These are phyloP conservation scores for Geotrichum cucujoidarum DNA, from an alignment of 1,139 yeast species.

Conservation along the genomic window DNA sequence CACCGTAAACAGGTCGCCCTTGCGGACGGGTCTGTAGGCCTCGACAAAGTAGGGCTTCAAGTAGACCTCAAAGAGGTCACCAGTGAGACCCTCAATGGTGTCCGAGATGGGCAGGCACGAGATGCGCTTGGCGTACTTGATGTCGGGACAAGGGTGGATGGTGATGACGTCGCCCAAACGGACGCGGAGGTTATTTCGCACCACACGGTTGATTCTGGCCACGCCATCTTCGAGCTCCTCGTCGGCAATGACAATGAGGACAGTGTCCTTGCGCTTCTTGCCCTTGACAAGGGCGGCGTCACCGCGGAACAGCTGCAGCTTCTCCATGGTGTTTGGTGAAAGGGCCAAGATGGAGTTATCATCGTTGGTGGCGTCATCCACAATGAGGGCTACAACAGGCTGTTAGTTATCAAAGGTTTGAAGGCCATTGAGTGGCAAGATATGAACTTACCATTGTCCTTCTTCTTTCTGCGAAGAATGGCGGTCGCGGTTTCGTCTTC, in stretches of 20 bases:
- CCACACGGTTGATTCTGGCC: conserved; percentile 90
- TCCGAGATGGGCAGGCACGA: conserved; percentile 97
- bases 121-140: conserved; percentile 83
- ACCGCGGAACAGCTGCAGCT: conserved; percentile 91
- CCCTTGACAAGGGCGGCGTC: conserved; percentile 97
- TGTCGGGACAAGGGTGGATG: conserved; percentile 94
- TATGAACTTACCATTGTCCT: conserved; percentile 56
- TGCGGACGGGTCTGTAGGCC: conserved; percentile 97
- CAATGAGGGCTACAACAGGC: conserved; percentile 57
- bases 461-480: conserved; percentile 94
- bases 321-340: conserved; percentile 93
- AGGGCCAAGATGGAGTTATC: conserved; percentile 95
- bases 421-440: too few relatives aligned
- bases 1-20: conserved; percentile 93
- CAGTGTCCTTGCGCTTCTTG: conserved; percentile 96
- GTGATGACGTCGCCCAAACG: conserved; percentile 90
- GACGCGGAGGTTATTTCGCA: conserved; percentile 89
- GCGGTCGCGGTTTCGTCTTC: conserved; percentile 97
- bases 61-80: conserved; percentile 94
- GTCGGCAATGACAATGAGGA: conserved; percentile 91
- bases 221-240: conserved; percentile 96
- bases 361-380: conserved; percentile 95
- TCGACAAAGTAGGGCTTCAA: conserved; percentile 97
- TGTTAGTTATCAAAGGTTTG: background rate
- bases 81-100: conserved; percentile 96